Percentiles rank a stretch among this genome's conserved stretches.
These are phyloP conservation scores for Naegleria fowleri DNA, from an alignment of 208 protist species.

Conservation along the genomic window DNA sequence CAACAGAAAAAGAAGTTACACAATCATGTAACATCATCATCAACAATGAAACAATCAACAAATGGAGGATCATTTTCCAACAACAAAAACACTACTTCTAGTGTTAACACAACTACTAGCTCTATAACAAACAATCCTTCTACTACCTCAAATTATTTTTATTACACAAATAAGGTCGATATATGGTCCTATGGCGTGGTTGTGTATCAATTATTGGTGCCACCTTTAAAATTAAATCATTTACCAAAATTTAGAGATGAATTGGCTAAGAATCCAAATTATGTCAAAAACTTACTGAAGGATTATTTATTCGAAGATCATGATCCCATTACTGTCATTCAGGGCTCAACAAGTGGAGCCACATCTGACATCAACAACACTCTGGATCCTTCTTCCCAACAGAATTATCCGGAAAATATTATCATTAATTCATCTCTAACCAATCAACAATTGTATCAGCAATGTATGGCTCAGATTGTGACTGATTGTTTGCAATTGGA, in stretches of 20 bases:
- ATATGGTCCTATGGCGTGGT: neutral
- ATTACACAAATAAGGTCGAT: neutral
- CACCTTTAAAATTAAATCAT: neutral
- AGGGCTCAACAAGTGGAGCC: no score
- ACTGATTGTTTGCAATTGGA: neutral
- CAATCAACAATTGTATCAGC: neutral
- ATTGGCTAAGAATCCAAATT: neutral
- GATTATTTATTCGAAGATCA: neutral
- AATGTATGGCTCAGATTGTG: neutral
- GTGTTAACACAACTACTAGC: neutral
- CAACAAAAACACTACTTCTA: neutral
- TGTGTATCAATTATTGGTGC: neutral
- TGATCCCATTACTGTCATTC: no score
- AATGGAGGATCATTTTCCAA: neutral
- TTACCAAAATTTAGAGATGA: neutral
- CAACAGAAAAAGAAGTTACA: neutral
- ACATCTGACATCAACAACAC: no score
- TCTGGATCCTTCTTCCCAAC: no score
- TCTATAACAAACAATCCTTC: no score
- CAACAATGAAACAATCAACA: neutral
- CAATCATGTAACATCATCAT: neutral
- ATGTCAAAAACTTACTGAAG: neutral
- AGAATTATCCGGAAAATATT: neutral
- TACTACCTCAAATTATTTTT: neutral
- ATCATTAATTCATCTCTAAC: neutral